These are phyloP conservation scores for Globisporangium takayamanum DNA, from an alignment of 352 stramenopile species.

Conservation along the genomic window DNA sequence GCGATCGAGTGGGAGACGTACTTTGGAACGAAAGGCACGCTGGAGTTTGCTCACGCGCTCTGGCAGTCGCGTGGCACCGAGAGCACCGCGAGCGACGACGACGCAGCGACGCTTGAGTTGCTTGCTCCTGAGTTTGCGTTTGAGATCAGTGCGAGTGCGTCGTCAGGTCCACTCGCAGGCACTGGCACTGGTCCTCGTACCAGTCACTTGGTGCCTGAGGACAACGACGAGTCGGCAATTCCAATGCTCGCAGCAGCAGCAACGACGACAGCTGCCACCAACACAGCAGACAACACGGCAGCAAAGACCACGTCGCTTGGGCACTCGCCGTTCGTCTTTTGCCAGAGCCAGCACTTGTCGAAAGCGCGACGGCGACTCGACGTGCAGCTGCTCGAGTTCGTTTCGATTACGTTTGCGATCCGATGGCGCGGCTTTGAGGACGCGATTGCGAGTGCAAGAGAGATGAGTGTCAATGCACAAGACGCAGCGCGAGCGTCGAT, in stretches of 20 bases:
- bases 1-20: conserved; percentile 51
- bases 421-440: background rate
- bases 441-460: background rate
- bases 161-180: too few relatives aligned
- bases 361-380: background rate
- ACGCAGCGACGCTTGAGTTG: conserved; percentile 20
- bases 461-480: background rate
- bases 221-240: background rate
- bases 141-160: conserved; percentile 13
- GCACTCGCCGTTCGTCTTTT: conserved; percentile 15
- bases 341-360: conserved; percentile 4
- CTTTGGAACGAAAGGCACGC: conserved; percentile 32
- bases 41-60: conserved; percentile 13
- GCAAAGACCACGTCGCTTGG: background rate
- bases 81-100: background rate
- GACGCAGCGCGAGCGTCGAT: background rate
- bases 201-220: background rate
- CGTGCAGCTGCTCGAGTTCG: conserved; percentile 12
- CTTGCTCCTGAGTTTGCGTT: conserved; percentile 26
- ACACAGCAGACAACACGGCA: background rate
- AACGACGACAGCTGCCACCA: background rate
- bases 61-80: conserved; percentile 8
- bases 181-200: background rate
- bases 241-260: conserved; percentile 4
- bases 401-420: conserved; percentile 6